These are phyloP conservation scores for Zymoseptoria ardabiliae DNA, from an alignment of 2,329 filamentous ascomycete species.

Conservation along the genomic window DNA sequence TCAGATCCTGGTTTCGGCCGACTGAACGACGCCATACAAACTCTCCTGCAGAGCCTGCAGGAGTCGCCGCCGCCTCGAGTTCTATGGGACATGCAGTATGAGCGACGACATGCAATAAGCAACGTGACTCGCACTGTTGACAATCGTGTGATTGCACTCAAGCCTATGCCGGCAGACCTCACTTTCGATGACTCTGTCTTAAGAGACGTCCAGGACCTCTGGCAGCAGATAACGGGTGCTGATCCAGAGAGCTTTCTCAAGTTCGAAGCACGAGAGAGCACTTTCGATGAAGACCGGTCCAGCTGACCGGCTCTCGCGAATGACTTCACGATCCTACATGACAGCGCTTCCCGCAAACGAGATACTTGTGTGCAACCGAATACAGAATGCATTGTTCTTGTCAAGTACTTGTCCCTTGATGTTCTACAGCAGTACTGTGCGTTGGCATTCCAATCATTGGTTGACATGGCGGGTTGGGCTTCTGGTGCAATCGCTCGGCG, in stretches of 20 bases:
- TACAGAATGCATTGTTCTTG: not conserved
- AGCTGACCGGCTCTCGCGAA: not conserved
- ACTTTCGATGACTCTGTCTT: slow-evolving; percentile 67
- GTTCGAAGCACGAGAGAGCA: slow-evolving; percentile 54
- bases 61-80: slow-evolving; percentile 32
- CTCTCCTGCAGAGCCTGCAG: slow-evolving; percentile 35
- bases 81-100: slow-evolving; percentile 49
- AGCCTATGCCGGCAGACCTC: slow-evolving; percentile 54
- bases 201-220: slow-evolving; percentile 60
- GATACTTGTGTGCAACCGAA: not conserved
- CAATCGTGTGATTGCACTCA: slow-evolving; percentile 35
- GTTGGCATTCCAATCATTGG: not conserved
- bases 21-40: slow-evolving; percentile 36
- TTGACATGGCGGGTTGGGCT: not conserved
- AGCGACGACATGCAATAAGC: slow-evolving; percentile 34
- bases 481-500: not conserved
- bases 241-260: slow-evolving; percentile 58
- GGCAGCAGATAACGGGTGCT: slow-evolving; percentile 56
- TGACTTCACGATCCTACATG: not conserved
- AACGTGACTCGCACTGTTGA: slow-evolving; percentile 23
- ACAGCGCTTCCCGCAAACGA: not conserved
- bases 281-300: slow-evolving; percentile 7
- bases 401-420: not conserved
- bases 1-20: slow-evolving; percentile 30
- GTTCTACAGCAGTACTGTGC: not conserved